phyloP scores from a whole-genome alignment of 1,139 yeast species.

The Taphrina deformans region DNA sequence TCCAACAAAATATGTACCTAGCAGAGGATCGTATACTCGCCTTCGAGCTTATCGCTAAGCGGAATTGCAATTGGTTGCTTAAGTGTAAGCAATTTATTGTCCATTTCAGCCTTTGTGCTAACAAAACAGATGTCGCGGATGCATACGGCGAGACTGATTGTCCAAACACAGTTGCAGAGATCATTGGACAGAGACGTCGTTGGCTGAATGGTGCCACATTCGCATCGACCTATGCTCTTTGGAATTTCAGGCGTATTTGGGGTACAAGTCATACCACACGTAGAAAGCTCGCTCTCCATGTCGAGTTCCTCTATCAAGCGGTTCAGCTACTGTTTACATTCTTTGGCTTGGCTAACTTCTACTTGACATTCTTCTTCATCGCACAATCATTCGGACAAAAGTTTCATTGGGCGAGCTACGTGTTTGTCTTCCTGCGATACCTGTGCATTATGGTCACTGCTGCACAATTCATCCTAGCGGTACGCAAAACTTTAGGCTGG shows the following conservation, averaged over 20 bases:
- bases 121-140: slow-evolving; percentile 11
- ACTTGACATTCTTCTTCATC: slow-evolving; percentile 63
- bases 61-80: slow-evolving; percentile 83
- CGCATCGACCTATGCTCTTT: slow-evolving; percentile 82
- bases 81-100: slow-evolving; percentile 69
- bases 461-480: slow-evolving; percentile 81
- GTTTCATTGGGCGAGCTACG: slow-evolving; percentile 33
- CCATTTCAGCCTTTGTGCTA: too few species aligned
- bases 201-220: slow-evolving; percentile 99
- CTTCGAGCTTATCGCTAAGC: slow-evolving; percentile 94
- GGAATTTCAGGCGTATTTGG: slow-evolving; percentile 73
- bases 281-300: slow-evolving; percentile 68
- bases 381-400: slow-evolving; percentile 42
- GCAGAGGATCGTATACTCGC: slow-evolving; percentile 97
- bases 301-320: slow-evolving; percentile 78
- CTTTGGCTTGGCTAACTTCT: slow-evolving; percentile 75
- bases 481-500: slow-evolving; percentile 44
- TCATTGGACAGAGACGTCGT: slow-evolving; percentile 91
- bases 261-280: slow-evolving; percentile 69
- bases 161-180: slow-evolving; percentile 86
- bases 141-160: slow-evolving; percentile 92
- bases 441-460: slow-evolving; percentile 77
- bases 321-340: slow-evolving; percentile 61
- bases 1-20: slow-evolving; percentile 96
- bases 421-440: slow-evolving; percentile 41